Percentiles rank a stretch among this genome's conserved stretches.
These are phyloP conservation scores for Coemansia sp. DNA, from an alignment of 192 early-diverging fungal genomes.

Conservation along the genomic window DNA sequence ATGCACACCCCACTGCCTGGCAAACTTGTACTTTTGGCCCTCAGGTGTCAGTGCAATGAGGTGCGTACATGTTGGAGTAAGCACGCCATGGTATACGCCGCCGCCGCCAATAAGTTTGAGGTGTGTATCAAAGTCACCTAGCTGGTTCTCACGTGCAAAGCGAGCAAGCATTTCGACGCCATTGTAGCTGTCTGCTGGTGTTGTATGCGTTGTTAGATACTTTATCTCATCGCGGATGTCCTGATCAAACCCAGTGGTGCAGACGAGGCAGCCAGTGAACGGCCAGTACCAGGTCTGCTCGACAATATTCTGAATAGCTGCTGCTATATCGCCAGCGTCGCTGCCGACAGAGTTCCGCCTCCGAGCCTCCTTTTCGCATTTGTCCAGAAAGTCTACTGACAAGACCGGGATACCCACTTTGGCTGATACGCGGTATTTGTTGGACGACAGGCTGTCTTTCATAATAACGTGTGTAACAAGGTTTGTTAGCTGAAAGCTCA, in stretches of 20 bases:
- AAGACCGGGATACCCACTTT: constrained; percentile 44
- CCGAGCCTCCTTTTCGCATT: constrained; percentile 38
- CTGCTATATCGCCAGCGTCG: not conserved
- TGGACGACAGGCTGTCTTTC: constrained; percentile 23
- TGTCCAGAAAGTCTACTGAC: constrained; percentile 36
- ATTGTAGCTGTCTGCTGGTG: not conserved
- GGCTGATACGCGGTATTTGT: constrained; percentile 44
- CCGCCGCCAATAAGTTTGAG: constrained; percentile 32
- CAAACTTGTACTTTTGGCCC: constrained; percentile 52
- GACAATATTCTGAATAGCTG: constrained; percentile 17
- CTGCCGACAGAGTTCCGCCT: not conserved
- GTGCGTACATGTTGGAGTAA: constrained; percentile 47
- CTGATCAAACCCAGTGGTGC: constrained; percentile 38
- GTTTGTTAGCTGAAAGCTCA: constrained; percentile 42
- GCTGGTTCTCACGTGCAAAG: not conserved
- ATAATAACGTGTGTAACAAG: constrained; percentile 43
- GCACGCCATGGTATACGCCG: constrained; percentile 31
- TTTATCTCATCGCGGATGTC: constrained; percentile 44
- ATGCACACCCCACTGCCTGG: constrained; percentile 27
- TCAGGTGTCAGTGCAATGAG: constrained; percentile 28
- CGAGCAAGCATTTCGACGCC: not conserved
- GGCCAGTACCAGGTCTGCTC: constrained; percentile 30
- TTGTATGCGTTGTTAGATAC: constrained; percentile 1
- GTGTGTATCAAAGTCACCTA: not conserved
- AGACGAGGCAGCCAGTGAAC: constrained; percentile 45